phyloP scores from a whole-genome alignment of 371 early-diverging fungal species.

The Mortierella sp. region DNA sequence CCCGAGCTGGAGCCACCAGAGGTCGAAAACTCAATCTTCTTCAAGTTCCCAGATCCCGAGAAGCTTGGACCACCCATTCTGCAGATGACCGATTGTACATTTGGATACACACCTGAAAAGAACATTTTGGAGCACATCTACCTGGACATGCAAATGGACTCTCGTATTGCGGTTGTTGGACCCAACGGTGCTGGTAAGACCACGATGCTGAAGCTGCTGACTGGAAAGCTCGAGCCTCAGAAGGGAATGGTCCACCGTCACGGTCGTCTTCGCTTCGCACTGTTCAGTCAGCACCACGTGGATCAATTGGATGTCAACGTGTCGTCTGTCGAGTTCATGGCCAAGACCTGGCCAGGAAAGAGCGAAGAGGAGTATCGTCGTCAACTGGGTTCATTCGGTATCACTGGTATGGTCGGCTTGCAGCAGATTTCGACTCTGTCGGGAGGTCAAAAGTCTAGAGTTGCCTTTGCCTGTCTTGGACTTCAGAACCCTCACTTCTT shows the following conservation, averaged over 20 bases:
- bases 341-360: conserved; percentile 88
- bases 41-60: conserved; percentile 94
- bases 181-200: conserved; percentile 88
- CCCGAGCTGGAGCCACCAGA: conserved; percentile 92
- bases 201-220: conserved; percentile 88
- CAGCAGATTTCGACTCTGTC: conserved; percentile 95
- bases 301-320: conserved; percentile 92
- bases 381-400: conserved; percentile 93
- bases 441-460: conserved; percentile 98
- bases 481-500: conserved; percentile 94
- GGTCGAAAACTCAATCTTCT: conserved; percentile 86
- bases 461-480: conserved; percentile 96
- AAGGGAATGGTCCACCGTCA: conserved; percentile 89
- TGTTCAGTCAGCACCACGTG: conserved; percentile 98
- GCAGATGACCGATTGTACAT: conserved; percentile 91
- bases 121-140: conserved; percentile 85
- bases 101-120: conserved; percentile 82
- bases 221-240: conserved; percentile 82
- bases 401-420: conserved; percentile 95
- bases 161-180: conserved; percentile 94
- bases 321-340: conserved; percentile 91
- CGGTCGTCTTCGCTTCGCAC: conserved; percentile 93
- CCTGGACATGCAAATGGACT: conserved; percentile 94
- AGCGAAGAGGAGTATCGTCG: conserved; percentile 96
- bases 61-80: conserved; percentile 89